These are phyloP conservation scores for Dendryphion nanum DNA, from an alignment of 2,329 filamentous ascomycete genomes.

Conservation along the genomic window DNA sequence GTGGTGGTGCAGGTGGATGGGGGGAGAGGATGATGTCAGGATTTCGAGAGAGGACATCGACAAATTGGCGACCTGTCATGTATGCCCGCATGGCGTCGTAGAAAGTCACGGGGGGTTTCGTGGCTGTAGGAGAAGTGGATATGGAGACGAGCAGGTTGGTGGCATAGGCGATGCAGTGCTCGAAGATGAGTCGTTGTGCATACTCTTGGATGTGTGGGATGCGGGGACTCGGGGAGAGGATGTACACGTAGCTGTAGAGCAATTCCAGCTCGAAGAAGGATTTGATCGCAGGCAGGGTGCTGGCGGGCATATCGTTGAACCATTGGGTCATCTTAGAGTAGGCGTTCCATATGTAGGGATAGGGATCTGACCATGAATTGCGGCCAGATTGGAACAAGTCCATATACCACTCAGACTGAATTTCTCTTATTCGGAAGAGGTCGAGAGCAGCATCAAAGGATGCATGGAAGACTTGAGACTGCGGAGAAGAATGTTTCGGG, in stretches of 20 bases:
- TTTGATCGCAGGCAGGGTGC: slow-evolving; percentile 63
- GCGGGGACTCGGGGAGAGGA: slow-evolving; percentile 75
- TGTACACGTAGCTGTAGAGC: slow-evolving; percentile 87
- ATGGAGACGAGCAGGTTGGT: slow-evolving; percentile 69
- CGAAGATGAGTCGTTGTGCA: slow-evolving; percentile 78
- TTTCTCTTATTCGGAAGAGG: slow-evolving; percentile 77
- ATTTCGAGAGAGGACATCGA: slow-evolving; percentile 56
- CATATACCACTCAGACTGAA: slow-evolving; percentile 89
- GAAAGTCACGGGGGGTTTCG: slow-evolving; percentile 72
- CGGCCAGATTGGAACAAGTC: slow-evolving; percentile 78
- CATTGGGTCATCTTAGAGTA: slow-evolving; percentile 77
- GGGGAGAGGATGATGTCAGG: slow-evolving; percentile 47
- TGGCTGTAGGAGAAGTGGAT: slow-evolving; percentile 50
- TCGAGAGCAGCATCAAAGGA: slow-evolving; percentile 70
- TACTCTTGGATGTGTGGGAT: slow-evolving; percentile 73
- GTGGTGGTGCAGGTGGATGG: slow-evolving; percentile 41
- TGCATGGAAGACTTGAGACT: slow-evolving; percentile 54
- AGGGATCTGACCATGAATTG: slow-evolving; percentile 64
- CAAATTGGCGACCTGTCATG: slow-evolving; percentile 61
- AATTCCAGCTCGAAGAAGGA: slow-evolving; percentile 84
- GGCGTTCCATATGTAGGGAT: slow-evolving; percentile 71
- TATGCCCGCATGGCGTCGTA: slow-evolving; percentile 84
- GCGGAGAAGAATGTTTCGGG: slow-evolving; percentile 45
- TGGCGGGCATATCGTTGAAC: slow-evolving; percentile 72
- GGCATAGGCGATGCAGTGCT: slow-evolving; percentile 81